Evolutionary conservation across 2,329 filamentous ascomycete genomes (phyloP).

Genomic region (Phaeosphaeriaceae sp.): DNA sequence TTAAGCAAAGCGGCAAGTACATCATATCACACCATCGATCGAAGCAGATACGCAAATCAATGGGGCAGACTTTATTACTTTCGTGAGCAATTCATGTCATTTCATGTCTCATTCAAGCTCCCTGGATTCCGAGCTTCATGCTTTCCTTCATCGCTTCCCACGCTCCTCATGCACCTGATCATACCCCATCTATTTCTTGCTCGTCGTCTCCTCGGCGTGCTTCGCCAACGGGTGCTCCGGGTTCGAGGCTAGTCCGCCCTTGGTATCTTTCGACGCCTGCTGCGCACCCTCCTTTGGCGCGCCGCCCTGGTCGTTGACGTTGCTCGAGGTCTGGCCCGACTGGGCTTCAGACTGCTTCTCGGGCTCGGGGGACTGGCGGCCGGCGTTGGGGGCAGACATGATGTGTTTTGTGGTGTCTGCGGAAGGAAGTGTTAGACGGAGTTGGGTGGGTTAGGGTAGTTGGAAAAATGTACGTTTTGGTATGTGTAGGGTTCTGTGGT

Average conservation of each 20-base stretch:
- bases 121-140: no score
- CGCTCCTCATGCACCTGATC: no score
- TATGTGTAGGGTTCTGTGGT: background rate
- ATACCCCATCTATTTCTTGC: constrained; percentile 57
- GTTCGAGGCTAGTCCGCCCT: constrained; percentile 63
- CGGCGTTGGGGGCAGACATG: constrained; percentile 71
- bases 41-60: background rate
- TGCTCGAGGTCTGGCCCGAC: constrained; percentile 63
- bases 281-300: constrained; percentile 53
- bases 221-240: constrained; percentile 70
- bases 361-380: constrained; percentile 80
- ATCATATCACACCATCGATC: no score
- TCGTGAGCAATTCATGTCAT: background rate
- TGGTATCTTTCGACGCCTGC: constrained; percentile 57
- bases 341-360: constrained; percentile 72
- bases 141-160: background rate
- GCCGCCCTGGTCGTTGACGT: constrained; percentile 62
- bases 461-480: background rate
- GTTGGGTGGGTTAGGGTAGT: background rate
- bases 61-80: background rate
- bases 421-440: constrained; percentile 2
- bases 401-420: constrained; percentile 43
- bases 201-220: constrained; percentile 65
- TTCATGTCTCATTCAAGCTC: background rate
- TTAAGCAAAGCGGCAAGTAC: no score